Evolutionary conservation across 2,329 filamentous ascomycete species (phyloP).

Genomic region (Chaetomiaceae sp.): DNA sequence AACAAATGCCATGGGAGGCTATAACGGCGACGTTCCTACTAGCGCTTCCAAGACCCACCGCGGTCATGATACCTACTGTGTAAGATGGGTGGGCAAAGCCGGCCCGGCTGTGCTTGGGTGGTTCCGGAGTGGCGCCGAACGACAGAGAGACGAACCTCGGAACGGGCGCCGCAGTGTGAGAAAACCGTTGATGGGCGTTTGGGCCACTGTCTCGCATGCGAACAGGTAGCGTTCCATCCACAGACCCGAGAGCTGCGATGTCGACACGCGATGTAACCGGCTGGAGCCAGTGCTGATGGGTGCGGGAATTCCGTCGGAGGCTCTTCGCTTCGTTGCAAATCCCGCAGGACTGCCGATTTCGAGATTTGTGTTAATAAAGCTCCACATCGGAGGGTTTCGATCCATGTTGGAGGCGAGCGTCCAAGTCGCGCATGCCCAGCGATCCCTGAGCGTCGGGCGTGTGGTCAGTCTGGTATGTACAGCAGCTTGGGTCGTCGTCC

Average conservation of each 20-base stretch:
- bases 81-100: not conserved
- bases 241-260: conserved; percentile 26
- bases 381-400: no score
- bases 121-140: conserved; percentile 9
- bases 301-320: conserved; percentile 22
- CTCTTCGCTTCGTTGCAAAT: conserved; percentile 20
- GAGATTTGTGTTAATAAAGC: no score
- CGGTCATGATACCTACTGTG: no score
- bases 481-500: no score
- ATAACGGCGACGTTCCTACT: no score
- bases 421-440: no score
- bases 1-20: not conserved
- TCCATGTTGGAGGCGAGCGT: no score
- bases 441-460: no score
- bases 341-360: conserved; percentile 6
- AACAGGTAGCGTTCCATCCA: conserved; percentile 22
- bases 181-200: not conserved
- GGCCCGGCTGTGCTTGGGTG: conserved; percentile 2
- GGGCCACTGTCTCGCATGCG: conserved; percentile 2
- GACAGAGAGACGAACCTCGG: not conserved
- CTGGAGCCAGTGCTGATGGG: conserved; percentile 4
- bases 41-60: no score
- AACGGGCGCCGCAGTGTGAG: not conserved
- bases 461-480: no score
- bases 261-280: conserved; percentile 29